Evolutionary conservation across 179 eudicot genomes (phyloP), one percentile per base, ranked within the genome.

Genomic region (Spinacia oleracea): DNA sequence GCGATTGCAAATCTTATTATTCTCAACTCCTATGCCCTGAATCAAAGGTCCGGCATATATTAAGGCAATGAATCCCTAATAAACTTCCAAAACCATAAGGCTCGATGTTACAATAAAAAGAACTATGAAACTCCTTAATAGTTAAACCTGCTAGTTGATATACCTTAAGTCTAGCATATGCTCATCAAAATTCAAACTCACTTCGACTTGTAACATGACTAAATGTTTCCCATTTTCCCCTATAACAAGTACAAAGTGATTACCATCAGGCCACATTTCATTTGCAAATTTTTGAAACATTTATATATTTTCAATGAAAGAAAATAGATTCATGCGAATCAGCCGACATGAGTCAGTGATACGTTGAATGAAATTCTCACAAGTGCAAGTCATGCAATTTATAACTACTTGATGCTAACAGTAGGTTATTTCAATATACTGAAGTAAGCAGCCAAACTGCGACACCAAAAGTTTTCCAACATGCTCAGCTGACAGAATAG

Each of bases 1-100:
- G n/a, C 87, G 87, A 71, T 79, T 74, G 82, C 78, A 67, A 77
- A 87, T 81, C 58, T 59, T 84, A 50, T 81, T 76, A 67, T 77
- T 86, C 62, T 65, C 84, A 63, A 77, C 55, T 35, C 77, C 56
- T 53, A 72, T 75, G 43, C 92, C 90, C 98, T 94, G 91, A 84
- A 77, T 59, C 32, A 70, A 83, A 81, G 62, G 31, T 5, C 45
- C n/a, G 40, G n/a, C 62, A 77, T 43, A 55, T 23, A 73, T 73
- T 11, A 51, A 63, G 60, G 25, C 38, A 32, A 60, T 27, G 25
- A 58, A 71, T 18, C 50, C 35, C 70, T 27, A 1, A 10, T 34
- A 65, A 77, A 58, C 48, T 69, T 58, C 11, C 42, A 21, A 67
- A 45, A 29, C 1, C 25, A 5, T 40, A 51, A 68, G 23, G 4